These are phyloP conservation scores for Rhizopogon salebrosus DNA, from an alignment of 768 basidiomycete species.

Conservation along the genomic window DNA sequence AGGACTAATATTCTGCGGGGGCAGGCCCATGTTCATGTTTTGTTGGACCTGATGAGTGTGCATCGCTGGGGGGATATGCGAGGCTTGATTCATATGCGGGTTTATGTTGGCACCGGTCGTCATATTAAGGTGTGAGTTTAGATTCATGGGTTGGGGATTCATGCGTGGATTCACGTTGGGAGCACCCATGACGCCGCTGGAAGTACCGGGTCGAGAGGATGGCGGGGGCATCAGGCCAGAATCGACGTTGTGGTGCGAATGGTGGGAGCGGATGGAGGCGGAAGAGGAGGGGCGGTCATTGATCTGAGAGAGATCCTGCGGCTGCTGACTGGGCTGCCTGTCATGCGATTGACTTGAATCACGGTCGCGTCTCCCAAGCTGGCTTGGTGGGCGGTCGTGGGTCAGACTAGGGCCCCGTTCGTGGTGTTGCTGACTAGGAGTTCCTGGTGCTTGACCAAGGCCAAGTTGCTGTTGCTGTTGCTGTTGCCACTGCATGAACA, in stretches of 20 bases:
- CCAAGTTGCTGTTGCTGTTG: slow-evolving; percentile 21
- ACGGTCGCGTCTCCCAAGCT: slow-evolving; percentile 20
- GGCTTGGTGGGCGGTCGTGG: slow-evolving; percentile 21
- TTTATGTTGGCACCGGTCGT: slow-evolving; percentile 7
- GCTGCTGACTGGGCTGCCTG: slow-evolving; percentile 4
- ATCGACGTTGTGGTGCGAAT: slow-evolving; percentile 18
- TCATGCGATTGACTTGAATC: slow-evolving; percentile 20
- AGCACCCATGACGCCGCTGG: slow-evolving; percentile 12
- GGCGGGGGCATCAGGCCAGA: slow-evolving; percentile 19
- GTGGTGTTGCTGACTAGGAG: slow-evolving; percentile 13
- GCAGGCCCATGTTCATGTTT: slow-evolving; percentile 10
- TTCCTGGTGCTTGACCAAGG: slow-evolving; percentile 8
- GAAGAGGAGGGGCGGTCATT: slow-evolving; percentile 24
- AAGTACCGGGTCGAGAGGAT: slow-evolving; percentile 21
- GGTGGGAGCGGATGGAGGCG: slow-evolving; percentile 24
- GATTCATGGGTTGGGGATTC: slow-evolving; percentile 19
- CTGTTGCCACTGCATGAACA: slow-evolving; percentile 25
- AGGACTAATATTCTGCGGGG: slow-evolving; percentile 13
- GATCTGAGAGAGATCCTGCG: neutral
- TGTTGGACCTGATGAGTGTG: slow-evolving; percentile 12
- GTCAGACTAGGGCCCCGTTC: slow-evolving; percentile 17
- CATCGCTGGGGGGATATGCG: slow-evolving; percentile 13
- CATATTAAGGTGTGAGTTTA: slow-evolving; percentile 16
- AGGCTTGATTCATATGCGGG: slow-evolving; percentile 15
- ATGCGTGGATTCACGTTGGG: slow-evolving; percentile 15